A percentile compares a stretch with the other conserved stretches of the same genome.
Conservation (phyloP, 805 yeast genomes). For the Priceomyces haplophilus region DNA sequence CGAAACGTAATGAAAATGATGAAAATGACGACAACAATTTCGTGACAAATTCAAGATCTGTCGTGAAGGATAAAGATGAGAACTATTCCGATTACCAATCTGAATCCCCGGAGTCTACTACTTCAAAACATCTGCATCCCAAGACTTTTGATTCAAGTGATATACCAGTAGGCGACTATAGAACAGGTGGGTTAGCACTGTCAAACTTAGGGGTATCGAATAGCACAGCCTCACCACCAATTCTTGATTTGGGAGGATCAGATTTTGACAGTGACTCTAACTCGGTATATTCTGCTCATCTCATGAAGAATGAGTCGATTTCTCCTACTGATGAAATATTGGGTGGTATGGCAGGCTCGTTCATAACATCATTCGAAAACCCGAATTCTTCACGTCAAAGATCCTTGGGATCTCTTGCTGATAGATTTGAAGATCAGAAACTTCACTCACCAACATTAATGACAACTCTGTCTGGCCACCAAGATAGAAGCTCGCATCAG, state of each 20-base stretch:
- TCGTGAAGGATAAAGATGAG: not conserved
- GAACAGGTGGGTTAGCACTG: constrained; percentile 15
- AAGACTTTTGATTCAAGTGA: constrained; percentile 14
- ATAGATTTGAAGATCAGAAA: constrained; percentile 26
- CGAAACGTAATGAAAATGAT: constrained; percentile 7
- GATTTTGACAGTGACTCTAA: constrained; percentile 26
- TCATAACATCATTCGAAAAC: constrained; percentile 6
- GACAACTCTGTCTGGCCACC: constrained; percentile 5
- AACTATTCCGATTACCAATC: not conserved
- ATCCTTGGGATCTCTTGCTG: constrained; percentile 25
- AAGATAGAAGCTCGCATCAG: not conserved
- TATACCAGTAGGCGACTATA: constrained; percentile 16
- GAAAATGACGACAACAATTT: not conserved
- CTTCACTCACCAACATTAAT: constrained; percentile 18
- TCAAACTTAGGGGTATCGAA: constrained; percentile 2
- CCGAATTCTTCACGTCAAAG: constrained; percentile 4
- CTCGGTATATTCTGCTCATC: constrained; percentile 11
- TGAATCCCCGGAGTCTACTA: constrained; percentile 1
- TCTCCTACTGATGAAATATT: constrained; percentile 8
- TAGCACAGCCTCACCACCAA: not conserved
- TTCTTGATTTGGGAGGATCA: constrained; percentile 6
- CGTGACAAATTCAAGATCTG: not conserved
- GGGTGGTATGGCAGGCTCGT: constrained; percentile 2
- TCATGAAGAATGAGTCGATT: constrained; percentile 5
- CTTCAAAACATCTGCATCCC: constrained; percentile 5